Base-by-base conservation (phyloP, 2,329 filamentous ascomycete species). In the Gaeumannomyces sp. region DNA sequence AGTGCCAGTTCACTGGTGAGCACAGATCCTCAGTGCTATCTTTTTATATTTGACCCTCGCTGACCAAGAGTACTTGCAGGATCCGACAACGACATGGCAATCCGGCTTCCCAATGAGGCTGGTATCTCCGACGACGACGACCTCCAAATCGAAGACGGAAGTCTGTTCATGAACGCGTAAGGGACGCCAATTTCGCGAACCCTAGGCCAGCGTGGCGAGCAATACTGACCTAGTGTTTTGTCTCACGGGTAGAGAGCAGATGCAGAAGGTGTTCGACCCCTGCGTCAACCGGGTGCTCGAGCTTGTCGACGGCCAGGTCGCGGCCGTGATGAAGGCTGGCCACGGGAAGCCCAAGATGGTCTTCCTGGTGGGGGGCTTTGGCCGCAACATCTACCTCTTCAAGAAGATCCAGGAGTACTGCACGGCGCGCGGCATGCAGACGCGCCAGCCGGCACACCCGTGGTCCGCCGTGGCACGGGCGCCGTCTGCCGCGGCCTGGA, bases 401-500 rank as follows among this genome's bases (percentile, higher is more conserved):
- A 33, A 38, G 25, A 65, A 64, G 50, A 64, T 67, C 60, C 33
- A 65, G 53, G 65, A 66, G 56, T 66, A 67, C 64, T 67, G 66
- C 28, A 29, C 53, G 10, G 58, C 63, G 35, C 65, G 61, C 33
- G 64, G 64, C 53, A 67, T 67, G 31, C 56, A 58, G 19, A 66
- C 66, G 6, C 61, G 65, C 7, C 63, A 65, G 22, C 66, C 66
- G 7, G 27, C 53, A 5, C 56, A 45, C 27, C 65, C 63, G 60
- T 62, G 63, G 60, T 66, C 60, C 7, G 64, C 64, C 3, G 65
- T 64, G 1, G 62, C 65, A 14, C 63, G 63, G 65, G 68, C 28
- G 69, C 67, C 11, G 67, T 70, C 19, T 67, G 67, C 35, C 65
- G 68, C 28, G 69, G 68, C 11, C 67, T 70, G 22, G 69, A 69